Conservation (phyloP, 495 filamentous ascomycete genomes). For the Recurvomyces mirabilis region DNA sequence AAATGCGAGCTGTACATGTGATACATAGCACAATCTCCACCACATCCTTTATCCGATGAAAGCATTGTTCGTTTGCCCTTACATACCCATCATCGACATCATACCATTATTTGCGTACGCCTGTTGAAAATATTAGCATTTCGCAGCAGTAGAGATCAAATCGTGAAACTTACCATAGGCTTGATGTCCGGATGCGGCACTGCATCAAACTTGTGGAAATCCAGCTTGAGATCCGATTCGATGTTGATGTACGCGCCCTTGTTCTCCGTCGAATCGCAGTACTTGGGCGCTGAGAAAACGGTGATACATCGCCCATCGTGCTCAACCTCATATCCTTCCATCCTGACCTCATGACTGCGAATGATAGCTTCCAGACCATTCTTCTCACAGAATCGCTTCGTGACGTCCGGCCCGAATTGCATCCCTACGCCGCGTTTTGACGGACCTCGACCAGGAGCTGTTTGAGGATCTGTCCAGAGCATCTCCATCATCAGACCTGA, state of each 20-base stretch:
- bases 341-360: constrained; percentile 91
- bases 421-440: constrained; percentile 95
- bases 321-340: constrained; percentile 93
- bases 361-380: constrained; percentile 94
- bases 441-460: constrained; percentile 71
- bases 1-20: too few relatives aligned
- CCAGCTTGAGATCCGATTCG: constrained; percentile 77
- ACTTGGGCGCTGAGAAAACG: constrained; percentile 96
- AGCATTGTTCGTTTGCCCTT: not conserved
- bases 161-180: constrained; percentile 64
- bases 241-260: constrained; percentile 99
- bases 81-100: constrained; percentile 18
- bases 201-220: constrained; percentile 86
- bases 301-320: constrained; percentile 95
- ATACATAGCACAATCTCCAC: too few relatives aligned
- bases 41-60: too few relatives aligned
- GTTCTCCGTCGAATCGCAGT: constrained; percentile 96
- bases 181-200: constrained; percentile 91
- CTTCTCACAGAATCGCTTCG: constrained; percentile 90
- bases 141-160: not conserved
- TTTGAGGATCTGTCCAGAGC: constrained; percentile 97
- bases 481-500: constrained; percentile 99
- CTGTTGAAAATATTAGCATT: constrained; percentile 3
- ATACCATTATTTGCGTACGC: constrained; percentile 26
- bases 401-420: constrained; percentile 94